Conservation (phyloP, 2,329 filamentous ascomycete species). For the Claviceps purpurea region DNA sequence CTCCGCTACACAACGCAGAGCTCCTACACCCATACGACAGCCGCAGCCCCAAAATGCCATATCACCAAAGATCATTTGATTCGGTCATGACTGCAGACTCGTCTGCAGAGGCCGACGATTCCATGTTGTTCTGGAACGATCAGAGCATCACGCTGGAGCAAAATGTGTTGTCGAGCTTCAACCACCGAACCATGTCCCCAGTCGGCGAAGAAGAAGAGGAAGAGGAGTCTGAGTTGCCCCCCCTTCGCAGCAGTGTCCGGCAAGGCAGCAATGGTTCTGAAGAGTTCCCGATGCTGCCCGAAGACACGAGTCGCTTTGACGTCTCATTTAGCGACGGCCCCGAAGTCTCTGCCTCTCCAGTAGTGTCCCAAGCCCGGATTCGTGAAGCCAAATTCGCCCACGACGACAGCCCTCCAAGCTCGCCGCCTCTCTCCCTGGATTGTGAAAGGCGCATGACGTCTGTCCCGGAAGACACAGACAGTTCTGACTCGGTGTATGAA, state of each 20-base stretch:
- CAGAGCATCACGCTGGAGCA: constrained; percentile 2
- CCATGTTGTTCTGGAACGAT: neutral
- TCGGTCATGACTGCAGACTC: constrained; percentile 1
- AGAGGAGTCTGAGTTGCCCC: constrained; percentile 22
- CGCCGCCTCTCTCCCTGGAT: constrained; percentile 24
- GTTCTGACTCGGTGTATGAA: constrained; percentile 21
- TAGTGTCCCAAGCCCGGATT: constrained; percentile 15
- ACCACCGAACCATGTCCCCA: constrained; percentile 8
- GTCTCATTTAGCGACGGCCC: constrained; percentile 28
- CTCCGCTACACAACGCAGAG: neutral
- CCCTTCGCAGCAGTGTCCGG: constrained; percentile 17
- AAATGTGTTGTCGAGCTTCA: constrained; percentile 5
- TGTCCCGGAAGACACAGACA: constrained; percentile 19
- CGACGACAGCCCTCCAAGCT: constrained; percentile 33
- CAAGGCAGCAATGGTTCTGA: constrained; percentile 21
- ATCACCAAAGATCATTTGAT: neutral
- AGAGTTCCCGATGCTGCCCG: constrained; percentile 26
- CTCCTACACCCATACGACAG: neutral
- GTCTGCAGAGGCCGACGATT: neutral
- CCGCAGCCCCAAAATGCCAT: neutral
- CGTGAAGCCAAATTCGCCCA: constrained; percentile 22
- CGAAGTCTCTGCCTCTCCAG: constrained; percentile 32
- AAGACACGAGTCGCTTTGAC: constrained; percentile 23
- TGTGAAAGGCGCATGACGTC: constrained; percentile 19
- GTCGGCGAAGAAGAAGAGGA: constrained; percentile 12